Evolutionary conservation across 176 grass and related monocot genomes (phyloP), one percentile per base, ranked within the genome.

Genomic region (Avena atlantica): DNA sequence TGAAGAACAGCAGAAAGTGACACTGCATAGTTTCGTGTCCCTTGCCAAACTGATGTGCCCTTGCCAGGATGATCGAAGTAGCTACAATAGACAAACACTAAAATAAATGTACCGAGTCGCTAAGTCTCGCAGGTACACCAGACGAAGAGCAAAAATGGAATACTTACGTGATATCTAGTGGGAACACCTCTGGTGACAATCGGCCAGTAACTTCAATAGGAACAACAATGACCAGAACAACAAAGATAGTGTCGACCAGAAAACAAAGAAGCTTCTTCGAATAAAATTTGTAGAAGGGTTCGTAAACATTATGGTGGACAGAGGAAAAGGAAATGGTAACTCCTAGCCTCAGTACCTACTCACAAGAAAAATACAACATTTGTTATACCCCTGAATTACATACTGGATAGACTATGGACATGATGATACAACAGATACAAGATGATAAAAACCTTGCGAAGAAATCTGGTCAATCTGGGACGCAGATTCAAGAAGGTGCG

Each of bases 131-230:
- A 83, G 53, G 58, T 59, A 68, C 62, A 53, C 45, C 36, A 34
- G 65, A 31, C 57, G 13, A 78, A 74, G 13, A 60, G 47, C 8
- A 60, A 24, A n/a, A 20, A 49, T 83, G 3, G 50, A 48, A 29
- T 78, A 83, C 80, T 83, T 78, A 88, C 86, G 8, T 70, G 37
- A 88, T 88, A 47, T 88, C 51, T 42, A 88, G 25, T 1, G 80
- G 86, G 86, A 88, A 83, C 49, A 78, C 4, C 24, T 60, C 45
- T 69, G 86, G 80, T 36, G 25, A 73, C 36, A 88, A 69, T 49
- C n/a, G 17, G 5, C 9, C 67, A 58, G 12, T 60, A 69, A 88
- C 58, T 83, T 88, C 37, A 68, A 77, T 74, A 70, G 86, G 86
- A 76, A 88, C 71, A 59, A 88, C 36, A 77, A 83, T 36, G 23